These are phyloP conservation scores for Durotheca rogersii DNA, from an alignment of 495 filamentous ascomycete genomes.

Conservation along the genomic window DNA sequence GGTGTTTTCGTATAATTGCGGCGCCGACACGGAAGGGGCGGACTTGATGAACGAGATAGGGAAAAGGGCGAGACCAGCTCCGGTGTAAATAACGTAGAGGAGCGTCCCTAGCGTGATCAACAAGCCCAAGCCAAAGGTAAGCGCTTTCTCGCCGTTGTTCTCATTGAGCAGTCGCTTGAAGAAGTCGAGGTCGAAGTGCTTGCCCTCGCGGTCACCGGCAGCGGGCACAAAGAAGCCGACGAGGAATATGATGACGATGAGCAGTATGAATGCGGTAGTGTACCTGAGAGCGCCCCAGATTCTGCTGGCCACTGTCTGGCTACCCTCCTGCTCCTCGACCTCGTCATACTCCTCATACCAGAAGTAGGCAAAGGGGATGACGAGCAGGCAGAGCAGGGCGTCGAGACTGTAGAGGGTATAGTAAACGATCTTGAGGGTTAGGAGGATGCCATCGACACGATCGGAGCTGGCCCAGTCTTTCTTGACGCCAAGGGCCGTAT, in stretches of 20 bases:
- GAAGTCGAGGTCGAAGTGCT: conserved; percentile 76
- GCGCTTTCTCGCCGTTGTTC: conserved; percentile 87
- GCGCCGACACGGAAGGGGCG: conserved; percentile 75
- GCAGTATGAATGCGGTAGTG: conserved; percentile 76
- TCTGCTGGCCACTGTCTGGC: conserved; percentile 64
- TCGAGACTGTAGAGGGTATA: conserved; percentile 91
- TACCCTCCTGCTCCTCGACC: conserved; percentile 73
- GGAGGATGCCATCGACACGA: conserved; percentile 70
- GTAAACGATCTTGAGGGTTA: conserved; percentile 83
- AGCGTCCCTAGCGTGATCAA: conserved; percentile 81
- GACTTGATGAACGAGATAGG: conserved; percentile 90
- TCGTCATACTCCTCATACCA: conserved; percentile 97
- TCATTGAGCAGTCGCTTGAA: conserved; percentile 81
- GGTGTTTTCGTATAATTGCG: conserved; percentile 71
- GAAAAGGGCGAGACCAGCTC: conserved; percentile 81
- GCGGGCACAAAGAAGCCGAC: conserved; percentile 91
- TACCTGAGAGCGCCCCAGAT: conserved; percentile 88
- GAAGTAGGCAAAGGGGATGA: conserved; percentile 96
- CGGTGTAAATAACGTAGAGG: conserved; percentile 86
- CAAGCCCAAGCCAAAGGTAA: conserved; percentile 84
- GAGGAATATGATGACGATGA: conserved; percentile 81
- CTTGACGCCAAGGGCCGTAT: conserved; percentile 71
- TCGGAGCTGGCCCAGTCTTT: conserved; percentile 92
- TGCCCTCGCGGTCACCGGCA: conserved; percentile 59
- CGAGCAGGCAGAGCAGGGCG: conserved; percentile 83